These are phyloP conservation scores for Colletotrichum sp. DNA, from an alignment of 2,329 filamentous ascomycete species.

Conservation along the genomic window DNA sequence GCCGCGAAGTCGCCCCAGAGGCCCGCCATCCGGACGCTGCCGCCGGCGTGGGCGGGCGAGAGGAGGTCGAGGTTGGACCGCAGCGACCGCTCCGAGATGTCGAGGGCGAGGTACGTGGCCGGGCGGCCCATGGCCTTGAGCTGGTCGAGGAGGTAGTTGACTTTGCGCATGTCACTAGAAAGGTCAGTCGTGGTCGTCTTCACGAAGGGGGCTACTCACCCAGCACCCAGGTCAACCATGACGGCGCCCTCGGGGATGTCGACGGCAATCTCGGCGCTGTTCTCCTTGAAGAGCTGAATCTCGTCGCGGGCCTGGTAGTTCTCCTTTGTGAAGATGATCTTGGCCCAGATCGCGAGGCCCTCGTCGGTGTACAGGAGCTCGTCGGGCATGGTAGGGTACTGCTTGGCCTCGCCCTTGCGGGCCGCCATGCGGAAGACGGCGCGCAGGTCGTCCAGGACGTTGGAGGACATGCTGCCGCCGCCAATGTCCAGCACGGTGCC, in stretches of 20 bases:
- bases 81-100: constrained; percentile 42
- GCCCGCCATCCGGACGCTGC: constrained; percentile 37
- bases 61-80: constrained; percentile 37
- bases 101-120: constrained; percentile 42
- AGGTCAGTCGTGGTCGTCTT: not conserved
- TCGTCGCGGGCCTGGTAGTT: constrained; percentile 48
- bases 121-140: constrained; percentile 34
- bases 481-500: constrained; percentile 43
- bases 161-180: constrained; percentile 44
- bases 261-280: constrained; percentile 38
- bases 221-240: constrained; percentile 45
- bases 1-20: constrained; percentile 45
- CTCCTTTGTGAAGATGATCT: constrained; percentile 42
- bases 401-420: constrained; percentile 22
- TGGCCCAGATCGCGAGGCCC: constrained; percentile 43
- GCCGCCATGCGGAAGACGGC: not conserved
- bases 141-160: constrained; percentile 38
- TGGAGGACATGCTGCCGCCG: constrained; percentile 35
- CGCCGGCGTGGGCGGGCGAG: constrained; percentile 29
- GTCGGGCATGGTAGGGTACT: constrained; percentile 34
- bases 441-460: constrained; percentile 31
- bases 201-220: constrained; percentile 32
- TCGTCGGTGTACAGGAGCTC: constrained; percentile 44
- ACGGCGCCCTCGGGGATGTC: constrained; percentile 32
- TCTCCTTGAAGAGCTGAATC: constrained; percentile 36